These are phyloP conservation scores for Russula earlei DNA, from an alignment of 768 basidiomycete genomes.

Conservation along the genomic window DNA sequence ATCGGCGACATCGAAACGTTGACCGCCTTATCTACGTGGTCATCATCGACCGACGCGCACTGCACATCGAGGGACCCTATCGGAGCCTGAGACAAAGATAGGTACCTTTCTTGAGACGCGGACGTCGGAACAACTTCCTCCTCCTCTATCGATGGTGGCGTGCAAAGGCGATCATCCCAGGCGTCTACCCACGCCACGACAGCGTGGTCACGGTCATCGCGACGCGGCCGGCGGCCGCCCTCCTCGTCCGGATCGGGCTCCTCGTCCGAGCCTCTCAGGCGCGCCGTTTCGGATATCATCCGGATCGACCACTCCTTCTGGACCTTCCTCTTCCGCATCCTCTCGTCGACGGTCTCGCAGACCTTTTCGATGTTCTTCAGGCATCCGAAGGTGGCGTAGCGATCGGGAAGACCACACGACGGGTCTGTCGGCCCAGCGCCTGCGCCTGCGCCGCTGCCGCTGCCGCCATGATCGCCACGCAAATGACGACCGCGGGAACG, in stretches of 20 bases:
- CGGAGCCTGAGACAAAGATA: neutral
- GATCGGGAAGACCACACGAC: too few species aligned
- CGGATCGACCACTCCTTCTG: neutral
- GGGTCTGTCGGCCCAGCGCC: too few species aligned
- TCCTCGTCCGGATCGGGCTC: neutral
- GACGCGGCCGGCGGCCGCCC: too few species aligned
- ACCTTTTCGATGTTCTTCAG: neutral
- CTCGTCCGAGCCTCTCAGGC: slow-evolving; percentile 3
- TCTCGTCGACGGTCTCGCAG: neutral
- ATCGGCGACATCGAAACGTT: neutral
- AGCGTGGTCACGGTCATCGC: neutral
- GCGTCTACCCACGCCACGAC: neutral
- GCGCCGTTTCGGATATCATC: neutral
- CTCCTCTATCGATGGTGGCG: neutral
- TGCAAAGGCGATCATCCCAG: neutral
- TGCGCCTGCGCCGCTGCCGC: too few species aligned
- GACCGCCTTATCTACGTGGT: neutral
- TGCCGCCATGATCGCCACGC: neutral
- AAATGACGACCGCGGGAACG: neutral
- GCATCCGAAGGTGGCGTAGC: neutral
- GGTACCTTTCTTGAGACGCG: slow-evolving; percentile 6
- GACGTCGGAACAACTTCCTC: slow-evolving; percentile 9
- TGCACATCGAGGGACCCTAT: neutral
- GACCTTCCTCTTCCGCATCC: neutral
- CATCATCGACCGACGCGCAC: neutral